These are phyloP conservation scores for Carex myosuroides DNA, from an alignment of 176 grass and related monocot genomes.

Conservation along the genomic window DNA sequence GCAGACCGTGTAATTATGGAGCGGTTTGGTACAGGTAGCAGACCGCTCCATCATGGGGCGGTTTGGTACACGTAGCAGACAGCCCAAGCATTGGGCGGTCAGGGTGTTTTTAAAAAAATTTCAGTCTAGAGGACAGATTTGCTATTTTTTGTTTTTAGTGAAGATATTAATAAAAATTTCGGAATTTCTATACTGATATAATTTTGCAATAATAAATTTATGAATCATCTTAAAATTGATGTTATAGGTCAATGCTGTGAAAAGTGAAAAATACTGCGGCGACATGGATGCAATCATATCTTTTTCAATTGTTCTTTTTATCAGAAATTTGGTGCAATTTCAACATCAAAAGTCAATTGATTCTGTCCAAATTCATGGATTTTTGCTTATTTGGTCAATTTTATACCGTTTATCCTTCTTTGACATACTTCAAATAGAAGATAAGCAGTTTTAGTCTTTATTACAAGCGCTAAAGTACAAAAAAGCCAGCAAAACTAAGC, in stretches of 20 bases:
- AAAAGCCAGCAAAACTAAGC: constrained; percentile 1
- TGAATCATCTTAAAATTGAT: neutral
- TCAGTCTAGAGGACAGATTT: no score
- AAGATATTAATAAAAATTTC: no score
- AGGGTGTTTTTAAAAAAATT: no score
- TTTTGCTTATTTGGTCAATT: neutral
- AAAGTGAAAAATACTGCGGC: neutral
- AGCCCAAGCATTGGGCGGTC: no score
- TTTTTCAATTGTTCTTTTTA: neutral
- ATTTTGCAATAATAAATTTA: neutral
- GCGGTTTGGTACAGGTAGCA: no score
- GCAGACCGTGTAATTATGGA: no score
- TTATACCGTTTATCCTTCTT: neutral
- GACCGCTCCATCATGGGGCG: no score
- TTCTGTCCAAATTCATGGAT: neutral
- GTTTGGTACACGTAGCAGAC: no score
- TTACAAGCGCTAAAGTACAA: constrained; percentile 1
- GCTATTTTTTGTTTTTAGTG: no score
- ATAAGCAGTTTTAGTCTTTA: neutral
- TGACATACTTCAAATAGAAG: neutral
- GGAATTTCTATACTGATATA: neutral
- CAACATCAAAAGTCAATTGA: neutral
- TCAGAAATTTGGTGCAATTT: constrained; percentile 1
- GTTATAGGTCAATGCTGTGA: neutral
- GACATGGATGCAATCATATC: neutral